Conservation (phyloP, 768 basidiomycete genomes). For the Lanmaoa pseudosensibilis region DNA sequence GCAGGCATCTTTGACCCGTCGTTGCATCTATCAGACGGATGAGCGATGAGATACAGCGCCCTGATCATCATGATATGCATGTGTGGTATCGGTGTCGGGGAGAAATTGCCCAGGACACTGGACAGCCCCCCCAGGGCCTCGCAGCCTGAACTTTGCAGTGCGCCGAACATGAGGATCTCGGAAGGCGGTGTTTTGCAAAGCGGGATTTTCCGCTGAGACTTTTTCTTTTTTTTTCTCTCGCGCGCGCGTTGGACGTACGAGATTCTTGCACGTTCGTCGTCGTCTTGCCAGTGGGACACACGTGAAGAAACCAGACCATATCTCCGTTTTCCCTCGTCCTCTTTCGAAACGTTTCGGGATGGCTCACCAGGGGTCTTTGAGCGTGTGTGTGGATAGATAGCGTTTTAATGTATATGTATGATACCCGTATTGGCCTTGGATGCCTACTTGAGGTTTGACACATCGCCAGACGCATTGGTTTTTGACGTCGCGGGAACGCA, state of each 20-base stretch:
- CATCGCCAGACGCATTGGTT: slow-evolving; percentile 5
- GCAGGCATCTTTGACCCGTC: not conserved
- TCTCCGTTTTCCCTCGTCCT: not conserved
- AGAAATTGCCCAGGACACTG: not conserved
- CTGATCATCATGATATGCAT: not conserved
- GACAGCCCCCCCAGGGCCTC: not conserved
- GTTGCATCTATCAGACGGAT: not conserved
- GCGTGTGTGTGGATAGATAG: not conserved
- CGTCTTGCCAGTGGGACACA: not conserved
- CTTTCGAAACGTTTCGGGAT: not conserved
- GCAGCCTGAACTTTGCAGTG: not conserved
- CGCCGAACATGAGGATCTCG: not conserved
- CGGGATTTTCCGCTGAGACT: not conserved
- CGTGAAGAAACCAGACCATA: not conserved
- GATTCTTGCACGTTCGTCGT: not conserved
- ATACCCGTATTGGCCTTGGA: no score
- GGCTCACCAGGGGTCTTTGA: no score
- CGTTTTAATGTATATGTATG: not conserved
- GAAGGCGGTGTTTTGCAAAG: not conserved
- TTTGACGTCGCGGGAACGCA: not conserved
- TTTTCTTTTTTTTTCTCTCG: not conserved
- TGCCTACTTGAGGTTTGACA: not conserved
- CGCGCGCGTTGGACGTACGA: not conserved
- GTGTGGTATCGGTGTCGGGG: not conserved
- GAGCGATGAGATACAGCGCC: not conserved